Percentiles rank a stretch among this genome's conserved stretches.
phyloP scores from a whole-genome alignment of 2,329 filamentous ascomycete species.

The Meredithiella fracta region DNA sequence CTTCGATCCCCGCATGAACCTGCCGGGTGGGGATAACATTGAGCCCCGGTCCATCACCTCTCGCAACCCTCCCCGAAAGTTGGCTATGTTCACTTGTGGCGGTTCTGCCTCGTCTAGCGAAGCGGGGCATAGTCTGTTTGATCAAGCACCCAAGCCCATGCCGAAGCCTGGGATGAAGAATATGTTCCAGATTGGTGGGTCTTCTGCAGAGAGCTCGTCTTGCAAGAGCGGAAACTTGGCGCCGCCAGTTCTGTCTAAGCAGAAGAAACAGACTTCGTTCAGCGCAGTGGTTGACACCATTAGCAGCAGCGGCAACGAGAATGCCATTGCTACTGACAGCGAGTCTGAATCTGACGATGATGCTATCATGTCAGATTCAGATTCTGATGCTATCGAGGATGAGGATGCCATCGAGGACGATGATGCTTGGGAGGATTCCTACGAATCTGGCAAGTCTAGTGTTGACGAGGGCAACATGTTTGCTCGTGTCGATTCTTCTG shows the following conservation, averaged over 20 bases:
- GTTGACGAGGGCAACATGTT: conserved; percentile 69
- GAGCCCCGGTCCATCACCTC: conserved; percentile 28
- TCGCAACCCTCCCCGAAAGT: conserved; percentile 51
- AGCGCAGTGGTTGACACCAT: conserved; percentile 56
- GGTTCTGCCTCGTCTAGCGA: conserved; percentile 62
- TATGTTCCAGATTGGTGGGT: conserved; percentile 38
- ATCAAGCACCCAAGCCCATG: conserved; percentile 18
- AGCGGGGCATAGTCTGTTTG: conserved; percentile 32
- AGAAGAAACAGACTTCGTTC: conserved; percentile 70
- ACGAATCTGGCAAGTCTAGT: conserved; percentile 66
- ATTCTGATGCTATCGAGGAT: conserved; percentile 47
- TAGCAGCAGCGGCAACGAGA: conserved; percentile 43
- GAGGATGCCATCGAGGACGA: conserved; percentile 41
- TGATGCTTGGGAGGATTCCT: conserved; percentile 47
- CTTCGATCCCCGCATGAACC: conserved; percentile 9
- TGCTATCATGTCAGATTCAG: conserved; percentile 21
- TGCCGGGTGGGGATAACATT: conserved; percentile 20
- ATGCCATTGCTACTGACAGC: conserved; percentile 32
- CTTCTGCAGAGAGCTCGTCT: conserved; percentile 66
- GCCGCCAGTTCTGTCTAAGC: conserved; percentile 22
- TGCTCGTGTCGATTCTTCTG: conserved; percentile 76
- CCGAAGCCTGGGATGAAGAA: conserved; percentile 19
- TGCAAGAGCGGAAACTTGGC: conserved; percentile 25
- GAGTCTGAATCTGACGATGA: conserved; percentile 34
- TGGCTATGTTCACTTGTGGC: conserved; percentile 54